phyloP scores from a whole-genome alignment of 2,329 filamentous ascomycete species.

The Colletotrichum higginsianum region DNA sequence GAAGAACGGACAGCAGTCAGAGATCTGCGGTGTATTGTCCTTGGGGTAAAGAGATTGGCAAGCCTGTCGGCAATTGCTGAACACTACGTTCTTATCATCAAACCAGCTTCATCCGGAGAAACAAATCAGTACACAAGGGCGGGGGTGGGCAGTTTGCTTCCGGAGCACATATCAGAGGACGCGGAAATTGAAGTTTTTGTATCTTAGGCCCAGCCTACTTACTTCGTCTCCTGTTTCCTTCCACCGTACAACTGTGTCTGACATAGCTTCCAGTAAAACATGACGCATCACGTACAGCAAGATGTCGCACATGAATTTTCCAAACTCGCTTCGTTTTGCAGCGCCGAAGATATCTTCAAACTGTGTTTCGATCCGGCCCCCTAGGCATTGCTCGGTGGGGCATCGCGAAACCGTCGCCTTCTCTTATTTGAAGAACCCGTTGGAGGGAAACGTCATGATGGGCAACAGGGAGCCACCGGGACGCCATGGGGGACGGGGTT shows the following conservation, averaged over 20 bases:
- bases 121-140: background rate
- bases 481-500: no score
- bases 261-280: no score
- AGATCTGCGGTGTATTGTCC: background rate
- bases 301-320: no score
- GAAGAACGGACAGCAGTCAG: background rate
- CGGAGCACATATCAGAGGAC: background rate
- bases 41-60: background rate
- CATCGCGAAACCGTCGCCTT: no score
- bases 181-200: background rate
- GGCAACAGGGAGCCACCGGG: no score
- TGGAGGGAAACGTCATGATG: no score
- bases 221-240: background rate
- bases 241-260: background rate
- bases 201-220: background rate
- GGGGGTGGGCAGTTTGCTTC: constrained; percentile 5
- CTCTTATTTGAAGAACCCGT: no score
- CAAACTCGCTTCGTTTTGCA: no score
- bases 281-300: no score
- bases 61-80: background rate
- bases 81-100: constrained; percentile 7
- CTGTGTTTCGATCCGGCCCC: no score
- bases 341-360: no score
- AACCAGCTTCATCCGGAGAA: background rate
- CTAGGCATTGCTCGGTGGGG: no score